Base-by-base conservation (phyloP, 345 rosid species). In the Noccaea caerulescens region DNA sequence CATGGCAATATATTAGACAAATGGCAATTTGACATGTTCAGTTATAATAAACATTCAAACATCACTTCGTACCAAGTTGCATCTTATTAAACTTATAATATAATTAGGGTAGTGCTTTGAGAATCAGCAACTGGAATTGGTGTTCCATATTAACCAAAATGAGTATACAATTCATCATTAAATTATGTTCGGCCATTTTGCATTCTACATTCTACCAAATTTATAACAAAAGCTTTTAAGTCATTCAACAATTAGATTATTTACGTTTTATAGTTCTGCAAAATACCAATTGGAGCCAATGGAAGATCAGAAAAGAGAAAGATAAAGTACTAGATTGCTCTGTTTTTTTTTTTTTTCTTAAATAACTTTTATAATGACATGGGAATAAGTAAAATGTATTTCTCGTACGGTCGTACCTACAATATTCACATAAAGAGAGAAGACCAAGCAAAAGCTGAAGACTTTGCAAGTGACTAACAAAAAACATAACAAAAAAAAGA, bases 401-500 rank as follows among this genome's bases (percentile, higher is more conserved):
- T 66, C 51, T 25, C 41, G 25, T 20, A 20, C 23, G 23, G 23
- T 20, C 18, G 23, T 52, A 59, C 68, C 73, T 74, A 67, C 73
- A 67, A 74, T 64, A 74, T 74, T 74, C 63, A 74, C 77, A 73
- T 58, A 58, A 39, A 52, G 3, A 66, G 53, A 72, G 56, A n/a
- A 72, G 57, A 55, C 1, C 58, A 63, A 63, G 62, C 66, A 73
- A 58, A 66, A 66, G 53, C 55, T 30, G 38, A 65, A 65, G 46
- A 57, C 59, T 41, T 46, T 23, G 30, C 5, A 8, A 50, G 25
- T 10, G 52, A 61, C 53, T 51, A 41, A 39, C 37, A 53, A 32
- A 34, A 55, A 59, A 34, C 47, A 59, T 55, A 66, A 1, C n/a
- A 45, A 34, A 60, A 64, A 73, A 1, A 16, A 62, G 12, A 52